Percentiles rank a stretch among this genome's conserved stretches.
phyloP scores from a whole-genome alignment of 371 early-diverging fungal species.

The Paraphysoderma sedebokerense region DNA sequence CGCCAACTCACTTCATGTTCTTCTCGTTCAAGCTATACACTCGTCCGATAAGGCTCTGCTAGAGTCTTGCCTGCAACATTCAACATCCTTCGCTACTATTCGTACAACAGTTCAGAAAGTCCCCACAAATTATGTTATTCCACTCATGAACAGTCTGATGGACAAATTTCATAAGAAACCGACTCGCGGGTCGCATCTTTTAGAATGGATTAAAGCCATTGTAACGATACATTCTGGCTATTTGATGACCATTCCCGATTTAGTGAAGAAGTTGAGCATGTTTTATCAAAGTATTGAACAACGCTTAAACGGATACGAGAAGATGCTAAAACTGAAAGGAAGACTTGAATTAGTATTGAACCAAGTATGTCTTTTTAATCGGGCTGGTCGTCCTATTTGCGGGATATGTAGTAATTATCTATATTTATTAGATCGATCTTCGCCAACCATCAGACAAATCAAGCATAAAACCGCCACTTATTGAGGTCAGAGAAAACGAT shows the following conservation, averaged over 20 bases:
- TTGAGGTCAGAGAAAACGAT: too few species aligned
- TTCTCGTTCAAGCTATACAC: conserved; percentile 60
- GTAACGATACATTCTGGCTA: conserved; percentile 45
- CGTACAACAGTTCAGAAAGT: conserved; percentile 45
- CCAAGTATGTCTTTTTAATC: too few species aligned
- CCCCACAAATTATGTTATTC: conserved; percentile 50
- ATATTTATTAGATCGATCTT: too few species aligned
- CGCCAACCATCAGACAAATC: too few species aligned
- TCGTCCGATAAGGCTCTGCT: conserved; percentile 44
- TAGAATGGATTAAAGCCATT: conserved; percentile 59
- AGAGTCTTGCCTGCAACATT: conserved; percentile 41
- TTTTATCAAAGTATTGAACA: conserved; percentile 54
- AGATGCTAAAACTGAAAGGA: conserved; percentile 47
- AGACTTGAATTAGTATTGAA: conserved; percentile 55
- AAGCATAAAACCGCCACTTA: too few species aligned
- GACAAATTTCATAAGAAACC: conserved; percentile 46
- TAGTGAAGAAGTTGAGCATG: conserved; percentile 37
- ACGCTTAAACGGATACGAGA: conserved; percentile 36
- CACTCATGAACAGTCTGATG: conserved; percentile 44
- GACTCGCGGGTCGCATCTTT: conserved; percentile 33
- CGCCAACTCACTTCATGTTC: conserved; percentile 45
- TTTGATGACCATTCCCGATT: conserved; percentile 19
- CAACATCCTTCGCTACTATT: conserved; percentile 37
- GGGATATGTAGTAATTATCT: too few species aligned
- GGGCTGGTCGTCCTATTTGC: too few species aligned